Evolutionary conservation across 495 filamentous ascomycete genomes (phyloP).

Genomic region (Poronia punctata): DNA sequence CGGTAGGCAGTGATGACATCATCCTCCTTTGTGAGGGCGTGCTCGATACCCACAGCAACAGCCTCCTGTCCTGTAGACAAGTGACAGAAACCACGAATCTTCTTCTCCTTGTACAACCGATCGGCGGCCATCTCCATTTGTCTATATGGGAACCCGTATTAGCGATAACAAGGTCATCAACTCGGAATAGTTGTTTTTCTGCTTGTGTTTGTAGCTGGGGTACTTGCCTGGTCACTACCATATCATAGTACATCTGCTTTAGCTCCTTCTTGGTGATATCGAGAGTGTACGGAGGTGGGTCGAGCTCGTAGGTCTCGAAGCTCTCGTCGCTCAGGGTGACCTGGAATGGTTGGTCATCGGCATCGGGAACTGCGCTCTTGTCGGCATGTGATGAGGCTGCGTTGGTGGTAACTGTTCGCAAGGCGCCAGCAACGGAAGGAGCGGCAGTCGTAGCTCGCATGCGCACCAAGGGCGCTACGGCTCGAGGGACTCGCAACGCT

Average conservation of each 20-base stretch:
- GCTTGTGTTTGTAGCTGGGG: background rate
- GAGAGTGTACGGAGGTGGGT: slow-evolving; percentile 86
- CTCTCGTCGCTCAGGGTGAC: slow-evolving; percentile 91
- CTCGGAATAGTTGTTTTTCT: background rate
- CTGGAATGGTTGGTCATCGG: slow-evolving; percentile 90
- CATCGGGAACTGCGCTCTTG: slow-evolving; percentile 69
- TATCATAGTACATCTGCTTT: slow-evolving; percentile 97
- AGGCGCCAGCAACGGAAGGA: slow-evolving; percentile 43
- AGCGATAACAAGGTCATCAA: slow-evolving; percentile 6
- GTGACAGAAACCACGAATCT: slow-evolving; percentile 99
- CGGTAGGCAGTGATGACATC: slow-evolving; percentile 96
- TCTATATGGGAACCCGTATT: slow-evolving; percentile 35
- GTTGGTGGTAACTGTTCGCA: slow-evolving; percentile 84
- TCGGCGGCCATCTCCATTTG: slow-evolving; percentile 99
- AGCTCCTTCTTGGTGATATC: slow-evolving; percentile 93
- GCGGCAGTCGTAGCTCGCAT: slow-evolving; percentile 28
- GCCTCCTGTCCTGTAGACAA: slow-evolving; percentile 96
- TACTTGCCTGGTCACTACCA: slow-evolving; percentile 83
- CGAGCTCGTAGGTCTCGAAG: slow-evolving; percentile 99
- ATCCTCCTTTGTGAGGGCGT: slow-evolving; percentile 83
- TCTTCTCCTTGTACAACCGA: slow-evolving; percentile 98
- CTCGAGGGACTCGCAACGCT: slow-evolving; percentile 42
- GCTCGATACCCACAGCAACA: slow-evolving; percentile 93
- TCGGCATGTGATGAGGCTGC: slow-evolving; percentile 86
- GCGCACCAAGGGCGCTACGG: slow-evolving; percentile 31